Evolutionary conservation across 1,284 basidiomycete species (phyloP).

Genomic region (Fomes fomentarius): DNA sequence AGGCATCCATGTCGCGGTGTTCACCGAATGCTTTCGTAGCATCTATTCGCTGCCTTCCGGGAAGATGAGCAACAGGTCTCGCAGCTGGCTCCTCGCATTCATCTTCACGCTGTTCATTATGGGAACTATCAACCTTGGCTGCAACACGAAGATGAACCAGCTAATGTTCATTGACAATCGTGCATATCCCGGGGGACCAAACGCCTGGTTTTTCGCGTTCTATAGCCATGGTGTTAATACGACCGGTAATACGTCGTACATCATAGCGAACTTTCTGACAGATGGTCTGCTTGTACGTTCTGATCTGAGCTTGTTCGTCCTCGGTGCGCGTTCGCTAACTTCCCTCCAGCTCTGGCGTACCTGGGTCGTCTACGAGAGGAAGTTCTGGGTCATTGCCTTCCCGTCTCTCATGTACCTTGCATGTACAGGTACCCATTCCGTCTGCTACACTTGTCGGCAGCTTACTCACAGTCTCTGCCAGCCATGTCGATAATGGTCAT

Average conservation of each 20-base stretch:
- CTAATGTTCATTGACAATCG: conserved; percentile 36
- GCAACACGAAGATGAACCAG: conserved; percentile 30
- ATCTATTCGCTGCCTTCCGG: too few species aligned
- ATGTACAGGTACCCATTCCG: conserved; percentile 13
- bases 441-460: not conserved
- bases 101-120: conserved; percentile 31
- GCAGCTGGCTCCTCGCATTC: conserved; percentile 9
- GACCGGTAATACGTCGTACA: conserved; percentile 31
- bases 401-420: conserved; percentile 15
- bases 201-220: conserved; percentile 14
- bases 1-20: too few species aligned
- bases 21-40: too few species aligned
- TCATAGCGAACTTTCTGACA: conserved; percentile 33
- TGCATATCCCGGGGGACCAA: conserved; percentile 37
- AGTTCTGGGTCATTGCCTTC: conserved; percentile 6
- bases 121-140: conserved; percentile 32
- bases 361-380: conserved; percentile 29
- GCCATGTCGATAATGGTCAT: conserved; percentile 15
- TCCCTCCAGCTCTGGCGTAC: conserved; percentile 33
- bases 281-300: conserved; percentile 34
- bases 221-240: conserved; percentile 22
- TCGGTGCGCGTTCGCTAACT: not conserved
- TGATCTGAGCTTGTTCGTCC: not conserved
- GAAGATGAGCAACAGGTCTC: too few species aligned
- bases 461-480: not conserved